Base-by-base conservation (phyloP, 2,329 filamentous ascomycete species). In the Coniosporium tulheliwenetii region DNA sequence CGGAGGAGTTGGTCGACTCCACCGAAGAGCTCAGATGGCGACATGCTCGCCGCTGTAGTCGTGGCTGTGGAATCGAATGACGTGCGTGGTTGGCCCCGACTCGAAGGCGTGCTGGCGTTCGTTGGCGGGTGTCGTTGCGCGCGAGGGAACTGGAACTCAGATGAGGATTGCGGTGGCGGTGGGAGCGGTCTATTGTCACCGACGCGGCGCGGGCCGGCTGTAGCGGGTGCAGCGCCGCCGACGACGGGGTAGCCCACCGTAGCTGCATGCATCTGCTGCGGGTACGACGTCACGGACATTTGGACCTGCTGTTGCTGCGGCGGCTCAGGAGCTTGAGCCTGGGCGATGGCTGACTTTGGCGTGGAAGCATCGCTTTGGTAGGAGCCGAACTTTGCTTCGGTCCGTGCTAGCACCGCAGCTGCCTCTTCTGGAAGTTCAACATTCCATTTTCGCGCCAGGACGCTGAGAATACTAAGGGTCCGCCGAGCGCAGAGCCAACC, bases 401-500 rank as follows among this genome's bases (percentile, higher is more conserved):
- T 81, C 31, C 85, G 75, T 38, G 77, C 69, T n/a, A 96, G 71
- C 2, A 93, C 77, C 1, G 71, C 63, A 0, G 74, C 70, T 0
- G 87, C 89, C 59, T 96, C 89, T 44, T 85, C 79, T 0, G 91
- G 89, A 8, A 96, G 61, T 42, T 85, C 78, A 36, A 94, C 80
- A 13, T 79, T 80, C 87, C 91, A 96, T 52, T 91, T 91, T n/a
- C 78, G 75, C 1, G 81, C 81, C 10, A 93, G 74, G 3, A 93
- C 77, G 48, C 81, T 86, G 36, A 98, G 68, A 38, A 96, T 93
- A 44, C 78, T 77, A 5, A 96, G 68, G 0, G 87, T 89, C 10
- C 89, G 75, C 40, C 87, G 73, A 8, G 87, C 89, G 52, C 86
- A 91, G 1, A 86, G 74, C 91, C 91, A 98, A 51, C 86, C 81